Evolutionary conservation across 352 stramenopile species (phyloP), one percentile per base, ranked within the genome.

Genomic region (Globisporangium cylindrosporum): DNA sequence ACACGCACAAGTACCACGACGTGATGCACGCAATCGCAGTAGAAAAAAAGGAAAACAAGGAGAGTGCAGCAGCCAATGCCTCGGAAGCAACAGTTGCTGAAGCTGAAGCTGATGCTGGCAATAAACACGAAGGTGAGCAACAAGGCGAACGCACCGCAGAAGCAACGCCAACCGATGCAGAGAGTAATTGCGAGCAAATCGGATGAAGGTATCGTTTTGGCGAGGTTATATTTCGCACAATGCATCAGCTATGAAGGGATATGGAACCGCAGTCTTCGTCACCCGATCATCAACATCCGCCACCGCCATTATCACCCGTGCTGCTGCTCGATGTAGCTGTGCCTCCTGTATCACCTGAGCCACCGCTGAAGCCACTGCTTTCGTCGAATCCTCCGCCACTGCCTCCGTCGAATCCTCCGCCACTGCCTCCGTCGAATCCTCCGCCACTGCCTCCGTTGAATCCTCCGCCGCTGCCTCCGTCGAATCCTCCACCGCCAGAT

Each of bases 1-100:
- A 89, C 51, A 56, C 71, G 22, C 58, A 9, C 20, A 43, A 70
- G 60, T 85, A 79, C 51, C 72, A 77, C 24, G 34, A 55, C n/a
- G 59, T 15, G 27, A n/a, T 71, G 22, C 36, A 24, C 66, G 62
- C 14, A 69, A 69, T 43, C 63, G 43, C 65, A 73, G 55, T 59
- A 55, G 27, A 38, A 58, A 24, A 70, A 66, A 41, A 59, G 38
- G 20, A 64, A 38, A 53, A 32, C 7, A 62, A 15, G 4, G 22
- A 43, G 22, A 55, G 6, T 3, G 48, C 29, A n/a, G 14, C 22
- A 22, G 55, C 48, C 3, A 14, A n/a, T 55, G 62, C 12, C 1
- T 43, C 24, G 38, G 29, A 32, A 29, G 43, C 27, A 46, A 24
- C 29, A 51, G 49, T 46, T 48, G 58, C n/a, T 32, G 34, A 10